A percentile compares a stretch with the other conserved stretches of the same genome.
Evolutionary conservation across 148 eudicot genomes (phyloP).

Genomic region (Chenopodium quinoa): DNA sequence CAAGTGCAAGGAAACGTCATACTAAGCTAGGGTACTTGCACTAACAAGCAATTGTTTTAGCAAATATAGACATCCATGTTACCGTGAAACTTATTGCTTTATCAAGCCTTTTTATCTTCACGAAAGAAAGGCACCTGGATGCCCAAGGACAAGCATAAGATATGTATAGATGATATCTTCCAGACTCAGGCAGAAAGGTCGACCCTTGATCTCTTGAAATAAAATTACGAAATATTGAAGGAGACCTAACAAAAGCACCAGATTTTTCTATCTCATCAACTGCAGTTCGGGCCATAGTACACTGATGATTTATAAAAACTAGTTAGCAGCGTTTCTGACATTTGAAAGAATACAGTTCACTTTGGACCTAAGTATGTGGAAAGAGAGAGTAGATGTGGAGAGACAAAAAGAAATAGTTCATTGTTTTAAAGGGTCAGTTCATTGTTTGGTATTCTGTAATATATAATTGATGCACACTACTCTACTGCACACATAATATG

Average conservation of each 20-base stretch:
- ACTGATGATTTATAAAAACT: constrained; percentile 1
- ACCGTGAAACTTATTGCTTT: constrained; percentile 72
- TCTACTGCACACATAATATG: not conserved
- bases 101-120: constrained; percentile 82
- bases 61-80: constrained; percentile 11
- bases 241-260: constrained; percentile 71
- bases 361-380: not conserved
- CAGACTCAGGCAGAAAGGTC: constrained; percentile 67
- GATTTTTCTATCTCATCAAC: constrained; percentile 65
- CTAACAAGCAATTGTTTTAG: not conserved
- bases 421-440: too few species aligned
- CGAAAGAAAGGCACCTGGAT: constrained; percentile 64
- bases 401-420: too few species aligned
- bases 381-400: not conserved
- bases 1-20: constrained; percentile 15
- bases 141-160: constrained; percentile 99
- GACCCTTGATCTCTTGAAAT: constrained; percentile 75
- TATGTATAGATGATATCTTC: constrained; percentile 86
- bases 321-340: not conserved
- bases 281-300: constrained; percentile 64
- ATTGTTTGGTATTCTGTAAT: not conserved
- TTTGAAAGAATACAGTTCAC: not conserved
- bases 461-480: not conserved
- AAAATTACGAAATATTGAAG: constrained; percentile 69
- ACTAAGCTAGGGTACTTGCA: not conserved